Evolutionary conservation across 257 asterid species (phyloP).

Genomic region (Salvia miltiorrhiza): DNA sequence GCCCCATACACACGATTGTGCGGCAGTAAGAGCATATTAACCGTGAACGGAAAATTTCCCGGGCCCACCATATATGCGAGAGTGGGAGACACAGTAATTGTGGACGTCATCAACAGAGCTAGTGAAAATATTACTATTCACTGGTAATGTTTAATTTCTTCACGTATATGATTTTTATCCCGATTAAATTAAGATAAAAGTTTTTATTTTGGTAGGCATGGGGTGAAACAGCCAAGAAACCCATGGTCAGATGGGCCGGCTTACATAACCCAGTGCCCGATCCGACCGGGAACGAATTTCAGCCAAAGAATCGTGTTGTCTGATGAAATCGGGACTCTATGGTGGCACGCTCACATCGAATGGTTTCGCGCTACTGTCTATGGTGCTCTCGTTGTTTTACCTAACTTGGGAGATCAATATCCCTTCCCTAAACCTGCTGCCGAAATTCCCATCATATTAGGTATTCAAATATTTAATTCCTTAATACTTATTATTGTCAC

Average conservation of each 20-base stretch:
- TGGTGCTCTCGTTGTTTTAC: slow-evolving; percentile 42
- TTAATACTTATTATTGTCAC: too few relatives aligned
- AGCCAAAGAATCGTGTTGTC: slow-evolving; percentile 38
- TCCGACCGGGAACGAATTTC: slow-evolving; percentile 41
- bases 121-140: slow-evolving; percentile 36
- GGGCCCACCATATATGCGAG: slow-evolving; percentile 38
- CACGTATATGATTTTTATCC: too few relatives aligned
- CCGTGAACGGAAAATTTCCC: slow-evolving; percentile 43
- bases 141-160: slow-evolving; percentile 17
- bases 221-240: slow-evolving; percentile 50
- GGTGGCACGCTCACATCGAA: slow-evolving; percentile 71
- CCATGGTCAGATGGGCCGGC: slow-evolving; percentile 66
- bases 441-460: slow-evolving; percentile 45
- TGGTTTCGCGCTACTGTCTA: slow-evolving; percentile 53
- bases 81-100: slow-evolving; percentile 33
- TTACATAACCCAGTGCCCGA: slow-evolving; percentile 52
- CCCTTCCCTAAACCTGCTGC: slow-evolving; percentile 44
- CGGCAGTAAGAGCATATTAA: slow-evolving; percentile 34
- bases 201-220: slow-evolving; percentile 46
- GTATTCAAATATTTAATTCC: too few relatives aligned
- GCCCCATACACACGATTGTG: slow-evolving; percentile 34
- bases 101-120: slow-evolving; percentile 34
- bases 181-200: too few relatives aligned
- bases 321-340: slow-evolving; percentile 52
- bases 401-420: slow-evolving; percentile 23